A percentile compares a stretch with the other conserved stretches of the same genome.
Evolutionary conservation across 106 monocot species (phyloP).

Genomic region (Dendrobium nobile): DNA sequence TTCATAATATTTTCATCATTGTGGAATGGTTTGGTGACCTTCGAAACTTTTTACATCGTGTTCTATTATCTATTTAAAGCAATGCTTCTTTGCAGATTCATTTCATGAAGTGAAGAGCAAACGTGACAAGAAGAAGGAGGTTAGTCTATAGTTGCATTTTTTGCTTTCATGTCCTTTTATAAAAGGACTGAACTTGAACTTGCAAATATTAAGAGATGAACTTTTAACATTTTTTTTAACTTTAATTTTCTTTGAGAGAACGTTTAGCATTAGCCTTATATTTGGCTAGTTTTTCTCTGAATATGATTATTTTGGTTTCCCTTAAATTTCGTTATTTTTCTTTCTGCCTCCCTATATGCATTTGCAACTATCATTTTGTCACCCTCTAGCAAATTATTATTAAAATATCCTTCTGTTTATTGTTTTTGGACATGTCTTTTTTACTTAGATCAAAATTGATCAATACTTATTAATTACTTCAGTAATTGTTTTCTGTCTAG

Average conservation of each 20-base stretch:
- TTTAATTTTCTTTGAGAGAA: too few relatives aligned
- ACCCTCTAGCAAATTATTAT: too few relatives aligned
- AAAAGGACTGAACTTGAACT: not conserved
- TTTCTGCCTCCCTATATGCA: too few relatives aligned
- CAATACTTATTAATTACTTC: not conserved
- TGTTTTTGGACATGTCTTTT: too few relatives aligned
- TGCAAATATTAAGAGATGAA: not conserved
- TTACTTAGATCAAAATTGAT: too few relatives aligned
- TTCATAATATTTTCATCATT: too few relatives aligned
- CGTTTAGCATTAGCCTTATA: not conserved
- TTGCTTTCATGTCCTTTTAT: not conserved
- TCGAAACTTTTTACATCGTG: not conserved
- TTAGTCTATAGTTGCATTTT: constrained; percentile 19
- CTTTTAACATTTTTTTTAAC: not conserved
- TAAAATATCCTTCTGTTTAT: too few relatives aligned
- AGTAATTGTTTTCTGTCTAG: constrained; percentile 24
- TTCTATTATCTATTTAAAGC: not conserved
- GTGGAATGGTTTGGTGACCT: not conserved
- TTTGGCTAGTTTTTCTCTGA: not conserved
- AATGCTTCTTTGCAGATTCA: constrained; percentile 49
- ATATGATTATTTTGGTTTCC: too few relatives aligned
- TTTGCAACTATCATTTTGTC: too few relatives aligned
- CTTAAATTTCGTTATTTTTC: too few relatives aligned
- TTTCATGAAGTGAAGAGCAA: constrained; percentile 98
- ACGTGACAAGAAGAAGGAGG: constrained; percentile 97